Percentiles rank a stretch among this genome's conserved stretches.
These are phyloP conservation scores for Daldinia childiae DNA, from an alignment of 495 filamentous ascomycete species.

Conservation along the genomic window DNA sequence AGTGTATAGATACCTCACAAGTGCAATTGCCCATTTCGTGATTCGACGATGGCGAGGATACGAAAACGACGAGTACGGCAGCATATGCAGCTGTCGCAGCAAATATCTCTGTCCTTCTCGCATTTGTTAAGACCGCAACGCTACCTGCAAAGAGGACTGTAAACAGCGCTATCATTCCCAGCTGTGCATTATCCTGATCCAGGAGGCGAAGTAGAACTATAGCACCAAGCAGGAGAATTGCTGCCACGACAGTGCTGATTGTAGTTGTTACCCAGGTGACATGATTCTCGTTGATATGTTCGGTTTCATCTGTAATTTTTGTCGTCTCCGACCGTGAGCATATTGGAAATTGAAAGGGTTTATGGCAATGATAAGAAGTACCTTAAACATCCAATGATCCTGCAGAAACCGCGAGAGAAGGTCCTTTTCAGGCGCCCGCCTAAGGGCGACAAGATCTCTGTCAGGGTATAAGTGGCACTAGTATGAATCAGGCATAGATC, in stretches of 20 bases:
- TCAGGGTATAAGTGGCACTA: too few relatives aligned
- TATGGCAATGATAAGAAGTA: background rate
- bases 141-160: background rate
- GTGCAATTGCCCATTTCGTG: background rate
- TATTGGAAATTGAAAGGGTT: background rate
- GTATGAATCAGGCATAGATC: too few relatives aligned
- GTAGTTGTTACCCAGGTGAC: background rate
- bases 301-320: background rate
- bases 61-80: background rate
- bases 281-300: background rate
- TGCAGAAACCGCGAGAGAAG: background rate
- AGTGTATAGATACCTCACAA: too few relatives aligned
- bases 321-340: background rate
- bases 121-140: background rate
- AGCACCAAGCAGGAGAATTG: background rate
- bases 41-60: background rate
- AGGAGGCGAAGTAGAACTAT: background rate
- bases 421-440: background rate
- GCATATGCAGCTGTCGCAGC: background rate
- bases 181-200: background rate
- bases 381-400: background rate
- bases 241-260: background rate
- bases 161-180: background rate
- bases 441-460: background rate
- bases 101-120: background rate